Conservation (phyloP, 768 basidiomycete genomes). For the Hypsizygus marmoreus region DNA sequence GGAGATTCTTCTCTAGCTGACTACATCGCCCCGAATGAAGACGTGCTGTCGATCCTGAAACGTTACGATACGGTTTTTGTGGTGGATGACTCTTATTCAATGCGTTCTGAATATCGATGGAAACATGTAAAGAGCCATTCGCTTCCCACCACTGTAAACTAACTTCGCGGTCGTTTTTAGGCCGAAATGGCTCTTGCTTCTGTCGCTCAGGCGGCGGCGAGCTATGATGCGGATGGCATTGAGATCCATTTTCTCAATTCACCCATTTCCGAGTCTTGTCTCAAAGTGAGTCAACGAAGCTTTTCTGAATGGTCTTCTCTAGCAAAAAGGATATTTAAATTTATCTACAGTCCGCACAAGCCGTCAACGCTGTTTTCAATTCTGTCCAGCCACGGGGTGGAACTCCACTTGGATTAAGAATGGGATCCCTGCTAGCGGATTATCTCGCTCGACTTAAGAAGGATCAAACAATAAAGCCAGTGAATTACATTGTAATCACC, state of each 20-base stretch:
- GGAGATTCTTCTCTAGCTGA: too few species aligned
- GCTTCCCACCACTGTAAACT: background rate
- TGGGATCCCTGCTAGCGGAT: background rate
- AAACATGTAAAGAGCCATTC: conserved; percentile 35
- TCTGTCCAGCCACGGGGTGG: background rate
- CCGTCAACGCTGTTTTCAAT: conserved; percentile 3
- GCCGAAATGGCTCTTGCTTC: conserved; percentile 42
- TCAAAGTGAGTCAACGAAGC: background rate
- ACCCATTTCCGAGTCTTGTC: background rate
- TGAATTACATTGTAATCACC: conserved; percentile 9
- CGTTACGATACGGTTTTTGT: conserved; percentile 54
- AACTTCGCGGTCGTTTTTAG: conserved; percentile 19
- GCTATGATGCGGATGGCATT: conserved; percentile 54
- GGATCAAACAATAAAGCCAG: conserved; percentile 1
- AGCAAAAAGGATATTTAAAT: background rate
- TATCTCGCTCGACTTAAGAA: background rate
- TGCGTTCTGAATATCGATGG: conserved; percentile 46
- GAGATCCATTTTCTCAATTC: conserved; percentile 59
- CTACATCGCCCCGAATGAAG: too few species aligned
- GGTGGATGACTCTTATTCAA: conserved; percentile 58
- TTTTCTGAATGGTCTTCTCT: background rate
- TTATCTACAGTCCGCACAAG: background rate
- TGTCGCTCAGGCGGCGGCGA: conserved; percentile 43
- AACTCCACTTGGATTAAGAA: conserved; percentile 3
- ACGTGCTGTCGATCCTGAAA: conserved; percentile 20